These are phyloP conservation scores for Metarhizium sp. DNA, from an alignment of 2,329 filamentous ascomycete species.

Conservation along the genomic window DNA sequence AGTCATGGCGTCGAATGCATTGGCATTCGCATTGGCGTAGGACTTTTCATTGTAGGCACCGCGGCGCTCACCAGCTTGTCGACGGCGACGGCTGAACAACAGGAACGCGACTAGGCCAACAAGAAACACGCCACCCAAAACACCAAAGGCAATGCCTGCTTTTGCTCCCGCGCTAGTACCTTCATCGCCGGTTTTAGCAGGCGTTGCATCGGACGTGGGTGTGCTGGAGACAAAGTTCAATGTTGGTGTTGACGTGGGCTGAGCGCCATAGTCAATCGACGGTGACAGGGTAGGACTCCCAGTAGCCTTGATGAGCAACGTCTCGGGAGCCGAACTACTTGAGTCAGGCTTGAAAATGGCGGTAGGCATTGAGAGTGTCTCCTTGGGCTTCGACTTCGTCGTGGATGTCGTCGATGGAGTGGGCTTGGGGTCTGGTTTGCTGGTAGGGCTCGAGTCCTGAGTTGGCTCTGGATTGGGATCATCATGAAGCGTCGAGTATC, in stretches of 20 bases:
- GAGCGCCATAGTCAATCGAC: slow-evolving; percentile 7
- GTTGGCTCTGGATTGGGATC: slow-evolving; percentile 8
- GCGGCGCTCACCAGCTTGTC: slow-evolving; percentile 44
- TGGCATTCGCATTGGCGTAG: slow-evolving; percentile 22
- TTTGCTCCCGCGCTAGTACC: slow-evolving; percentile 39
- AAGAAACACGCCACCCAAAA: slow-evolving; percentile 59
- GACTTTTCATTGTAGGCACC: slow-evolving; percentile 57
- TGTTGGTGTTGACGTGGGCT: slow-evolving; percentile 8
- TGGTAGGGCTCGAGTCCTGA: not conserved
- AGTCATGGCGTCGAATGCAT: slow-evolving; percentile 7
- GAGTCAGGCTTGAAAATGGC: slow-evolving; percentile 18
- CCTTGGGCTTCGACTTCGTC: slow-evolving; percentile 5
- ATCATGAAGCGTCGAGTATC: slow-evolving; percentile 27
- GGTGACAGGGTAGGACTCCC: slow-evolving; percentile 10
- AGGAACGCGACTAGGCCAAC: slow-evolving; percentile 63
- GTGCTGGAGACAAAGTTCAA: slow-evolving; percentile 13
- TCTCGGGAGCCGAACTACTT: slow-evolving; percentile 14
- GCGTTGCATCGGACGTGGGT: slow-evolving; percentile 7
- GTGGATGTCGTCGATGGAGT: slow-evolving; percentile 5
- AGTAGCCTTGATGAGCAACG: slow-evolving; percentile 22
- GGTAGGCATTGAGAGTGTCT: slow-evolving; percentile 12
- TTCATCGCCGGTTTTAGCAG: slow-evolving; percentile 1
- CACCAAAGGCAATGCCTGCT: slow-evolving; percentile 78
- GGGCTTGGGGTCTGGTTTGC: slow-evolving; percentile 1
- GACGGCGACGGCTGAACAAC: slow-evolving; percentile 60